Base-by-base conservation (phyloP, 2,329 filamentous ascomycete genomes). In the Fragosphaeria purpurea region DNA sequence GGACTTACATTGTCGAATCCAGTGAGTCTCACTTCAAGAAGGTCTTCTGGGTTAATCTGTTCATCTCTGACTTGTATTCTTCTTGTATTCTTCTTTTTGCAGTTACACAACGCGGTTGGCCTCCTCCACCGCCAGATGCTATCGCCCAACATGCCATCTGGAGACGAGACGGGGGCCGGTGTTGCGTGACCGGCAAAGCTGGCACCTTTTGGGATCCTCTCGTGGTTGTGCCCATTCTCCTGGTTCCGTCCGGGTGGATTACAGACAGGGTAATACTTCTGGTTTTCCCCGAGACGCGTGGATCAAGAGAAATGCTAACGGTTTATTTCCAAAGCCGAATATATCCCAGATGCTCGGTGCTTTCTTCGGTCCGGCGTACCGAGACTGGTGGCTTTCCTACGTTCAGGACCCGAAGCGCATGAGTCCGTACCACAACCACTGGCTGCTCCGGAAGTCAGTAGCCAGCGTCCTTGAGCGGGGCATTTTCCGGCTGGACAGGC, bases 301-400 rank as follows among this genome's bases (percentile, higher is more conserved):
- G 22, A 22, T 22, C 2, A 22, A 22, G 22, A 52, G 39, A 39
- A 44, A 42, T 8, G 32, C 11, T 7, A 5, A 22, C 43, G 13
- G 34, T 45, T 39, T 11, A 50, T 56, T 30, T 37, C 4, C 9
- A 38, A 38, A 59, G 55, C 32, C 50, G 2, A 43, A 42, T 6
- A 53, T 59, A 7, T 40, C 44, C 9, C 55, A 58, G 4, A 60
- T 61, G 56, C 57, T 62, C 7, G 53, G 56, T 13, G 62, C 58
- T n/a, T 65, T 64, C 54, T 64, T 65, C 44, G 53, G 56, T 2
- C 55, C 48, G 5, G 51, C 53, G 1, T 64, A 66, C 47, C 55
- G 56, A 7, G 60, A 64, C 50, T 65, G 62, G 62, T 66, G 63
- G 63, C 50, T 64, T n/a, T 49, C 49, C 4, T 62, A 61, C 50